Evolutionary conservation across 495 filamentous ascomycete genomes (phyloP), one percentile per base, ranked within the genome.

Genomic region (Xylaria venustula): DNA sequence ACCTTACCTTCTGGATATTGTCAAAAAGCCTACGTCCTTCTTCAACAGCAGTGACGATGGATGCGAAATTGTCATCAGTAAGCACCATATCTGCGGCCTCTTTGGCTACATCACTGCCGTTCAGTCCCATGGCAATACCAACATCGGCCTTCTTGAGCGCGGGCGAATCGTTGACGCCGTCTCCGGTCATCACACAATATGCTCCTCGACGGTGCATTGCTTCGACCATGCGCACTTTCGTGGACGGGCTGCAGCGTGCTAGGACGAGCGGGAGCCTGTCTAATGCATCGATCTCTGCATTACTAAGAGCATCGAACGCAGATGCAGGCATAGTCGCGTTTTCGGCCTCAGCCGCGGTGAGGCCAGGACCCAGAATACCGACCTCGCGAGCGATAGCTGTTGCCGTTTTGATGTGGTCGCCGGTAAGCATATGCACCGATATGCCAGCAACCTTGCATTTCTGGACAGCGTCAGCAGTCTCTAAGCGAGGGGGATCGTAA

Each of bases 91-190:
- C 88, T 0, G 90, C 88, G 2, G 91, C 91, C 66, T 92, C 90
- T 68, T 91, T 93, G n/a, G 91, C 88, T 20, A 93, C 90, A 71
- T 96, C 91, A 28, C 85, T 88, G 1, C 91, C 90, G 15, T 82
- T 78, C 52, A 86, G 79, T 32, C 88, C 89, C 88, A 94, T 92
- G 7, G 90, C 90, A 68, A 96, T 92, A 64, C 91, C 91, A 36
- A 94, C 84, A 72, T 96, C 90, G 17, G 91, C 89, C 28, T 85
- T 82, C 70, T 90, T 91, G 22, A 96, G 76, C 1, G 89, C 90
- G 1, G 91, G 90, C 3, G 89, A 87, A 71, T 94, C 91, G 68
- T 96, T 96, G 55, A 94, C 90, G 59, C 91, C 91, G 59, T 94
- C 91, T 69, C 91, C 91, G n/a, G 91, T 93, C 82, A 95, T 91